phyloP scores from a whole-genome alignment of 2,329 filamentous ascomycete species.

The Fusarium buxicola region DNA sequence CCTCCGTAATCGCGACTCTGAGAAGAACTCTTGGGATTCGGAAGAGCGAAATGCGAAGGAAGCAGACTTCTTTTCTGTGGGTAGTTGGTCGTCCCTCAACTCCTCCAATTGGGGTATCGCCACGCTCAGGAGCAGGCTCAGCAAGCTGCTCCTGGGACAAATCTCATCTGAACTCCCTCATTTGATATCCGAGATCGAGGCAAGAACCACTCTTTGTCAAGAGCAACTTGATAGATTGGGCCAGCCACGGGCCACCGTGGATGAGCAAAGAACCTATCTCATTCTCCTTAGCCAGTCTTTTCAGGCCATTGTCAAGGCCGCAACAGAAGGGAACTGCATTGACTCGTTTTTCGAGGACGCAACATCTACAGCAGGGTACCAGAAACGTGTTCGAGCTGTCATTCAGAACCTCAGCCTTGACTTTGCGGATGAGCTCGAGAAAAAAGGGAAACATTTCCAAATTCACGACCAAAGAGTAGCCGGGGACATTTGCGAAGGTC shows the following conservation, averaged over 20 bases:
- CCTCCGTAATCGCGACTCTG: conserved; percentile 48
- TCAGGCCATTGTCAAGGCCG: conserved; percentile 56
- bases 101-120: conserved; percentile 59
- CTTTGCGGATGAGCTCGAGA: conserved; percentile 59
- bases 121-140: conserved; percentile 61
- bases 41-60: conserved; percentile 56
- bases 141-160: conserved; percentile 61
- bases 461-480: conserved; percentile 41
- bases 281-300: conserved; percentile 59
- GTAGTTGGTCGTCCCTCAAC: conserved; percentile 53
- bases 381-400: conserved; percentile 63
- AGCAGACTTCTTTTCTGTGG: conserved; percentile 56
- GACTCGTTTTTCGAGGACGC: conserved; percentile 62
- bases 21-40: conserved; percentile 42
- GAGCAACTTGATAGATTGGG: conserved; percentile 60
- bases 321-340: conserved; percentile 64
- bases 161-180: conserved; percentile 60
- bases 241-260: conserved; percentile 55
- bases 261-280: conserved; percentile 62
- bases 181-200: conserved; percentile 57
- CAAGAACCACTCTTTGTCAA: conserved; percentile 50
- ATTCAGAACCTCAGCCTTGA: conserved; percentile 61
- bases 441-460: conserved; percentile 54
- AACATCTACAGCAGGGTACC: conserved; percentile 47
- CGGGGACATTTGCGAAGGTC: not conserved